Percentiles rank a stretch among this genome's conserved stretches.
These are phyloP conservation scores for Sphagnum fallax DNA, from an alignment of 228 moss, liverwort and hornwort genomes.

Conservation along the genomic window DNA sequence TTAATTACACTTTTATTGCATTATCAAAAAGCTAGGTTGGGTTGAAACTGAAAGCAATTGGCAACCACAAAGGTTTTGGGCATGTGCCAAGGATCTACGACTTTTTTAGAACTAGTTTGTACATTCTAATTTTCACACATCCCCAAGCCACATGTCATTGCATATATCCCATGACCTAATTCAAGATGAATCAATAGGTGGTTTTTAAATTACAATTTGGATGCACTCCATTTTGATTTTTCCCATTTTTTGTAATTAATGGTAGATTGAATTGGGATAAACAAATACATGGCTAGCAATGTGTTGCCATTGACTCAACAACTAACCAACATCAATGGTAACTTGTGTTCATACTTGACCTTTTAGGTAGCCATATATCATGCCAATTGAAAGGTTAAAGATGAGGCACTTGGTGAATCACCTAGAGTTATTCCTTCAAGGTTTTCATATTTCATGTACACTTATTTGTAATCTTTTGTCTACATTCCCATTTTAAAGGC, in stretches of 20 bases:
- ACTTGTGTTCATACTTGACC: constrained; percentile 76
- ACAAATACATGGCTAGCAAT: constrained; percentile 91
- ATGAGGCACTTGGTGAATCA: constrained; percentile 16
- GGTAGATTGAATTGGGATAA: constrained; percentile 94
- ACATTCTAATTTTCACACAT: background rate
- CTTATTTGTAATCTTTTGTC: too few species aligned
- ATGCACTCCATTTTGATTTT: background rate
- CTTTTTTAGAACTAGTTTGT: constrained; percentile 78
- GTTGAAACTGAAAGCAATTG: constrained; percentile 82
- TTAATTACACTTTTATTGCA: constrained; percentile 90
- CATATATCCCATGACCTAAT: background rate
- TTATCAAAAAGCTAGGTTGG: constrained; percentile 71
- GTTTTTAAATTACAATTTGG: background rate
- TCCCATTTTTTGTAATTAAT: background rate
- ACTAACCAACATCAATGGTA: constrained; percentile 96
- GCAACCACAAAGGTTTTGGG: constrained; percentile 76
- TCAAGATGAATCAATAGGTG: background rate
- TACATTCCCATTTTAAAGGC: too few species aligned
- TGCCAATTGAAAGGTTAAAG: constrained; percentile 3
- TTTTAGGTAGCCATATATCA: constrained; percentile 51
- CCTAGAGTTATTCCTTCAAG: constrained; percentile 87
- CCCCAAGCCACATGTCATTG: background rate
- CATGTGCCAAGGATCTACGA: constrained; percentile 73
- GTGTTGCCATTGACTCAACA: constrained; percentile 91
- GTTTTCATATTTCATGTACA: constrained; percentile 17